Percentiles rank a stretch among this genome's conserved stretches.
Evolutionary conservation across 192 early-diverging fungal genomes (phyloP).

Genomic region (Neocallimastix lanati): DNA sequence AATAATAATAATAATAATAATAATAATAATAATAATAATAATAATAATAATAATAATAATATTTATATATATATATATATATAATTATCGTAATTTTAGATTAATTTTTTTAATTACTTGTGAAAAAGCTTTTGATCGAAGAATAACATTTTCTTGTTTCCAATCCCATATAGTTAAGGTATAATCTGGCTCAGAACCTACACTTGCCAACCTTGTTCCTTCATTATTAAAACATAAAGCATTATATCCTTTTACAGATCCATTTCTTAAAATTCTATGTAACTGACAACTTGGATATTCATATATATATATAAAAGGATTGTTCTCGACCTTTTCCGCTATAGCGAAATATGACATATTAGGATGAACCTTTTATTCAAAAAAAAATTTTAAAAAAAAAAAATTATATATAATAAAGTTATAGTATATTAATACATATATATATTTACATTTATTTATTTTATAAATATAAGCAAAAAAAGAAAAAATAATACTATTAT

Average conservation of each 20-base stretch:
- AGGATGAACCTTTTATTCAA: constrained; percentile 40
- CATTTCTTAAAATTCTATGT: constrained; percentile 20
- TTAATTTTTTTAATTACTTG: too few relatives aligned
- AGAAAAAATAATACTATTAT: too few relatives aligned
- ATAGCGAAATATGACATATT: constrained; percentile 24
- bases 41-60: too few relatives aligned
- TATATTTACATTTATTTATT: too few relatives aligned
- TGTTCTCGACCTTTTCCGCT: constrained; percentile 16
- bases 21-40: too few relatives aligned
- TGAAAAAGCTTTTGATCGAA: constrained; percentile 41
- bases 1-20: too few relatives aligned
- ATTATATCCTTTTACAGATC: constrained; percentile 19
- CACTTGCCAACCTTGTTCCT: constrained; percentile 32
- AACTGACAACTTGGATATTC: constrained; percentile 25
- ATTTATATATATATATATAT: too few relatives aligned
- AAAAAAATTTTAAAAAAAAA: too few relatives aligned
- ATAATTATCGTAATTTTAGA: too few relatives aligned
- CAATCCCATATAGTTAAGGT: constrained; percentile 47
- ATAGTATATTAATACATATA: too few relatives aligned
- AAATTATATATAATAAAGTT: too few relatives aligned
- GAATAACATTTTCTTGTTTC: constrained; percentile 23
- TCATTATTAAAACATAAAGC: constrained; percentile 27
- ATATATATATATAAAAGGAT: constrained; percentile 35
- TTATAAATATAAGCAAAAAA: too few relatives aligned
- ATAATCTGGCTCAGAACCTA: constrained; percentile 39